Evolutionary conservation across 2,329 filamentous ascomycete genomes (phyloP).

Genomic region (Curvularia sp.): DNA sequence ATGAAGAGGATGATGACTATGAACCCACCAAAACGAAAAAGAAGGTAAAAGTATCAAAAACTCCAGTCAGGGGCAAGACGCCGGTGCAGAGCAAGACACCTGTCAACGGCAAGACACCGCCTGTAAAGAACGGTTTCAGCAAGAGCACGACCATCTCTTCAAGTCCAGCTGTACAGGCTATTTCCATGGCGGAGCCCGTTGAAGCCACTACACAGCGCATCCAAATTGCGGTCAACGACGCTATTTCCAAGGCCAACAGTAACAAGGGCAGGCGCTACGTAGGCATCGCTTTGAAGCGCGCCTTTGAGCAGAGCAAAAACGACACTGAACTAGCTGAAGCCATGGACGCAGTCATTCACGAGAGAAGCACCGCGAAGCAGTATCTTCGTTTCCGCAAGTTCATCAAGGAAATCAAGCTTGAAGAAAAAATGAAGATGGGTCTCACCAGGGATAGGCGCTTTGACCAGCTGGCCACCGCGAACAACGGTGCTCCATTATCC

Average conservation of each 20-base stretch:
- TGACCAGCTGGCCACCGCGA: constrained; percentile 40
- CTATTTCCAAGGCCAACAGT: constrained; percentile 51
- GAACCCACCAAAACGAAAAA: constrained; percentile 48
- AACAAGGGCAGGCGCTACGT: constrained; percentile 37
- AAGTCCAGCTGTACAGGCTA: constrained; percentile 28
- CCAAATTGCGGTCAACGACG: constrained; percentile 51
- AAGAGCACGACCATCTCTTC: constrained; percentile 26
- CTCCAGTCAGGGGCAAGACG: constrained; percentile 45
- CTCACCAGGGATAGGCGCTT: constrained; percentile 25
- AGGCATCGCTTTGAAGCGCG: constrained; percentile 50
- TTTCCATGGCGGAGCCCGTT: constrained; percentile 20
- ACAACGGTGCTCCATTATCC: constrained; percentile 31
- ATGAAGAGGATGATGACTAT: constrained; percentile 58
- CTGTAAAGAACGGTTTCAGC: constrained; percentile 35
- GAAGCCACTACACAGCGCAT: constrained; percentile 36
- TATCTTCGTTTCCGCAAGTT: constrained; percentile 51
- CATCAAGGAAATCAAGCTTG: constrained; percentile 53
- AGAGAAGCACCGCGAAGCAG: constrained; percentile 51
- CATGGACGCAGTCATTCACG: constrained; percentile 54
- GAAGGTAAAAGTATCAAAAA: constrained; percentile 40
- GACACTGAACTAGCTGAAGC: constrained; percentile 49
- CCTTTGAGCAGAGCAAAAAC: constrained; percentile 52
- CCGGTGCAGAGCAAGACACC: constrained; percentile 45
- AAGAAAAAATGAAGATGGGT: constrained; percentile 32
- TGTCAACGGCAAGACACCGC: constrained; percentile 38